Evolutionary conservation across 768 basidiomycete genomes (phyloP), one percentile per base, ranked within the genome.

Genomic region (Rhizopogon vinicolor): DNA sequence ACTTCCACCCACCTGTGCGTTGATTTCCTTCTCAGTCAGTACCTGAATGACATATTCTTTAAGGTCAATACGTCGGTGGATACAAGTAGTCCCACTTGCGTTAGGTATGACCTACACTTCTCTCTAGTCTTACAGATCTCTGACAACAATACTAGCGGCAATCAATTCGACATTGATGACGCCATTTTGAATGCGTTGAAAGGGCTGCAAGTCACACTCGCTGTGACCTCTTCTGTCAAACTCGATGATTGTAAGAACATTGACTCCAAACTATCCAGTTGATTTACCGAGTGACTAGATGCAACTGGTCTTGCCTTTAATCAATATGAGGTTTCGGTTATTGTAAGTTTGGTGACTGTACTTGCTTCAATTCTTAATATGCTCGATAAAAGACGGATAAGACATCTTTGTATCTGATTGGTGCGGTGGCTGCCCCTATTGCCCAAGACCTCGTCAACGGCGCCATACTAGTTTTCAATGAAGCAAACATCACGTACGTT

Each of bases 401-500:
- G 57, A 83, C 83, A 2, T 80, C 78, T 0, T 68, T 90, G 25
- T 87, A 80, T 68, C 75, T 89, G 49, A 84, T 89, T 41, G 85
- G 86, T n/a, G 85, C 81, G 3, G 84, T 89, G 31, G 84, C 86
- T 41, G 83, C 78, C 16, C 85, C 87, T 13, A 71, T 85, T 29
- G 79, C 83, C 2, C 87, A 88, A 66, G 72, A 76, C 60, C 75
- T 90, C 14, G 86, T 89, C 25, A 78, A 84, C 45, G 74, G 73
- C 18, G 75, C 87, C 0, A 58, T 73, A 5, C 64, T 89, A 48
- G 70, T 73, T 7, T 89, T 88, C 65, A 74, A 63, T 31, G 71
- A 75, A 44, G 87, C 82, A 2, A 80, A 83, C 53, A 84, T 89
- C 61, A 81, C 77, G 79, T 80, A 63, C 3, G 75, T 51, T 22